phyloP scores from a whole-genome alignment of 2,329 filamentous ascomycete species.

The Colletotrichum sp. region DNA sequence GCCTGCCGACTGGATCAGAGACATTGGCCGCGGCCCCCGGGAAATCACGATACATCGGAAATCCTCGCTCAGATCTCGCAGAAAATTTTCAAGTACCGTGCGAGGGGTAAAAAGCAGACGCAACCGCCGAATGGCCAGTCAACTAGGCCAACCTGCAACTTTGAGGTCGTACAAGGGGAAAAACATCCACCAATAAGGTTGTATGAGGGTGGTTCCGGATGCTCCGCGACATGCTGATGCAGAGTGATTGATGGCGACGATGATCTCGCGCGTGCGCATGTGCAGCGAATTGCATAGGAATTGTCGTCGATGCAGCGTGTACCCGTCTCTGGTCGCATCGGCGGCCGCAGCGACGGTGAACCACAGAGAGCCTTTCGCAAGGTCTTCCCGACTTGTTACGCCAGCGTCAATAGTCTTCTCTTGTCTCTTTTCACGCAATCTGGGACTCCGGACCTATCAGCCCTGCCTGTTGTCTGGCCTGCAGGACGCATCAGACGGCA shows the following conservation, averaged over 20 bases:
- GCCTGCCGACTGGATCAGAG: conserved; percentile 11
- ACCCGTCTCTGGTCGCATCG: not conserved
- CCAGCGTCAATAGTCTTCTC: not conserved
- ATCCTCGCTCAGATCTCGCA: not conserved
- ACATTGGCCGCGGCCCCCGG: not conserved
- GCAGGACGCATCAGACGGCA: not conserved
- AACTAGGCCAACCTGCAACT: not conserved
- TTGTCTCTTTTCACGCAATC: not conserved
- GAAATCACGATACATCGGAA: not conserved
- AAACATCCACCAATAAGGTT: conserved; percentile 4
- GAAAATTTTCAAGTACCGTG: not conserved
- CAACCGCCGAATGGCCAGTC: not conserved
- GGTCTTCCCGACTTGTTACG: not conserved
- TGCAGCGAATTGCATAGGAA: not conserved
- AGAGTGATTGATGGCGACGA: not conserved
- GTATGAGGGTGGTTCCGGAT: not conserved
- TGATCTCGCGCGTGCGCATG: not conserved
- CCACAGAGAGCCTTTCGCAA: not conserved
- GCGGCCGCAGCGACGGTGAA: not conserved
- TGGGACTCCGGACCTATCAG: not conserved
- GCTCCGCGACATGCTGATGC: not conserved
- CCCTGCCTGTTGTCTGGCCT: not conserved
- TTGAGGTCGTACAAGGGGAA: not conserved
- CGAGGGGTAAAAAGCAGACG: not conserved
- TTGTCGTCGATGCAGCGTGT: not conserved